Conservation (phyloP, 371 early-diverging fungal genomes). For the Syncephalastrum monosporum region DNA sequence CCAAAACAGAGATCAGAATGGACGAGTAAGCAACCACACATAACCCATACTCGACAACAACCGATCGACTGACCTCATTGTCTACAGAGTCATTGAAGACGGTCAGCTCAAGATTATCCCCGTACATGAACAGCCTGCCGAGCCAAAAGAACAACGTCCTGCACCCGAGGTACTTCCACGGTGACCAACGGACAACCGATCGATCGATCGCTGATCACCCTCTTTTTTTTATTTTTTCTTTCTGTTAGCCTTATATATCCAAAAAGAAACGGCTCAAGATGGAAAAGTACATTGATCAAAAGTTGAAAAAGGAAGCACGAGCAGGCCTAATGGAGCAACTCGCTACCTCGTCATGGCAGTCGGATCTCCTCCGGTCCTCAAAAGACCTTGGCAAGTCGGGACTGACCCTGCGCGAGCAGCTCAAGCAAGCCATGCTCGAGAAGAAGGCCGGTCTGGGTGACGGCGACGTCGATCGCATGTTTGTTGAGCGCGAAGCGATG, state of each 20-base stretch:
- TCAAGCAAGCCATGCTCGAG: constrained; percentile 72
- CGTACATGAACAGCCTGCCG: constrained; percentile 10
- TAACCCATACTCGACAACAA: neutral
- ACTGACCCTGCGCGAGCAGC: constrained; percentile 71
- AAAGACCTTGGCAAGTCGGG: constrained; percentile 69
- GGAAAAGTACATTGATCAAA: constrained; percentile 88
- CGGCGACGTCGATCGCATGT: constrained; percentile 37
- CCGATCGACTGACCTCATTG: neutral
- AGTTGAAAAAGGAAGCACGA: constrained; percentile 92
- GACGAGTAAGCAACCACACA: too few species aligned
- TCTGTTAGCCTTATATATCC: constrained; percentile 49
- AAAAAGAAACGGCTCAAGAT: constrained; percentile 77
- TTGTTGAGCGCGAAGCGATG: constrained; percentile 42
- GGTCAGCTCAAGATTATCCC: constrained; percentile 41
- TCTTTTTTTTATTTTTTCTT: neutral
- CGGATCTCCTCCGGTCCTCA: constrained; percentile 78
- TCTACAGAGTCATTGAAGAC: neutral
- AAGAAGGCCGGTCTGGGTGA: constrained; percentile 72
- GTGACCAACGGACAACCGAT: neutral
- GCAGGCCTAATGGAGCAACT: constrained; percentile 81
- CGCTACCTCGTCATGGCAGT: constrained; percentile 66
- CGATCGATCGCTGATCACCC: neutral
- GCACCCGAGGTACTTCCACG: constrained; percentile 14
- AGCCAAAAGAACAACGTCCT: constrained; percentile 5
- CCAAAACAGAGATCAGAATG: neutral